Evolutionary conservation across 164 flowering plant species (phyloP), one percentile per base, ranked within the genome.

Genomic region (Protea cynaroides): DNA sequence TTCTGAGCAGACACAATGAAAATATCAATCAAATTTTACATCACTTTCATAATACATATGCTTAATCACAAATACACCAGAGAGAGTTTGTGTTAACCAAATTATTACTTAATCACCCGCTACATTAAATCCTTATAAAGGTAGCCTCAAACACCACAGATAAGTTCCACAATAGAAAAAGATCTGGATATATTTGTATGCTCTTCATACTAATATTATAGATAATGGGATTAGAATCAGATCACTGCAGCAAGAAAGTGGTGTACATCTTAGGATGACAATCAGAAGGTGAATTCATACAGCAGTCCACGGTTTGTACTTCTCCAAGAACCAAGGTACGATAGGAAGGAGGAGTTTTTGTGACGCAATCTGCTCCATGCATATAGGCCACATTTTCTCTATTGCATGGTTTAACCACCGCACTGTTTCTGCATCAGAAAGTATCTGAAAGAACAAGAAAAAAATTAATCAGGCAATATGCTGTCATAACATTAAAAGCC

Each of bases 261-360:
- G n/a, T n/a, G n/a, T 21, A 63, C 65, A 63, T 49, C 8, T 25
- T 50, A 63, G 29, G 21, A 58, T 49, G 52, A 49, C 17, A 49
- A 0, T 49, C 19, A 49, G 19, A 53, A 61, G 58, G 56, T 49
- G 72, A 52, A 71, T 18, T 25, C 92, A 64, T 94, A 95, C 99
- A 66, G 85, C 97, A 66, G 97, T 88, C 99, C 99, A 95, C 9
- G 99, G 99, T 69, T 92, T 95, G 78, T 86, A 95, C 81, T 92
- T 95, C 22, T 95, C 81, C 81, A 95, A 68, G 81, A 95, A 95
- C 99, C 99, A 95, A 62, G 99, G 97, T 52, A 92, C 71, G 34
- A 95, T 88, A 1, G 97, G 94, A 10, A 88, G 87, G 23, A 95
- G 83, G 67, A 95, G 71, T 72, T 84, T 88, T 82, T 95, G 90